Evolutionary conservation across 768 basidiomycete species (phyloP).

Genomic region (Cystoderma amianthinum): DNA sequence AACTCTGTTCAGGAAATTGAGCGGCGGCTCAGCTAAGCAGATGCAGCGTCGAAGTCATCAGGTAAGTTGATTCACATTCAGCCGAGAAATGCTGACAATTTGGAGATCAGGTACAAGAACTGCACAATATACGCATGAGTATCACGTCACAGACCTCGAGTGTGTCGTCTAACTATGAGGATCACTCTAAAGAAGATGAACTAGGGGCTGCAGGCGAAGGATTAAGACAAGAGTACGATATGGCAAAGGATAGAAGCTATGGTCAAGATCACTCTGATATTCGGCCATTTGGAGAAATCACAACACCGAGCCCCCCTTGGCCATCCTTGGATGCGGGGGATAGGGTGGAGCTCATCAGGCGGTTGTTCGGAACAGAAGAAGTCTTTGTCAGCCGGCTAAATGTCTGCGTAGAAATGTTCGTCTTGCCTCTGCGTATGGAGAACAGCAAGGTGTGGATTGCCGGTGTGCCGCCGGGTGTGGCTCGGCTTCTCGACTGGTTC

Average conservation of each 20-base stretch:
- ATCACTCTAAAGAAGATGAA: neutral
- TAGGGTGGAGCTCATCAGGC: constrained; percentile 29
- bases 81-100: too few relatives aligned
- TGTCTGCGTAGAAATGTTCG: constrained; percentile 63
- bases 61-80: too few relatives aligned
- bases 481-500: constrained; percentile 79
- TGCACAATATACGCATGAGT: neutral
- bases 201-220: neutral
- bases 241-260: neutral
- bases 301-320: neutral
- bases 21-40: constrained; percentile 13
- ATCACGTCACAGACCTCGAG: neutral
- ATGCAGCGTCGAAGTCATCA: constrained; percentile 4
- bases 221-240: neutral
- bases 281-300: neutral
- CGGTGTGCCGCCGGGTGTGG: constrained; percentile 67
- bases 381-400: constrained; percentile 61
- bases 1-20: constrained; percentile 35
- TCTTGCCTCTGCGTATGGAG: constrained; percentile 69
- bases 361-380: constrained; percentile 63
- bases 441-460: constrained; percentile 71
- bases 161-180: neutral
- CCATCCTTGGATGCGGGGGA: constrained; percentile 9
- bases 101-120: neutral
- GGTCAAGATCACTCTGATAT: neutral